Conservation (phyloP, 2,329 filamentous ascomycete species). For the Gyromitra esculenta region DNA sequence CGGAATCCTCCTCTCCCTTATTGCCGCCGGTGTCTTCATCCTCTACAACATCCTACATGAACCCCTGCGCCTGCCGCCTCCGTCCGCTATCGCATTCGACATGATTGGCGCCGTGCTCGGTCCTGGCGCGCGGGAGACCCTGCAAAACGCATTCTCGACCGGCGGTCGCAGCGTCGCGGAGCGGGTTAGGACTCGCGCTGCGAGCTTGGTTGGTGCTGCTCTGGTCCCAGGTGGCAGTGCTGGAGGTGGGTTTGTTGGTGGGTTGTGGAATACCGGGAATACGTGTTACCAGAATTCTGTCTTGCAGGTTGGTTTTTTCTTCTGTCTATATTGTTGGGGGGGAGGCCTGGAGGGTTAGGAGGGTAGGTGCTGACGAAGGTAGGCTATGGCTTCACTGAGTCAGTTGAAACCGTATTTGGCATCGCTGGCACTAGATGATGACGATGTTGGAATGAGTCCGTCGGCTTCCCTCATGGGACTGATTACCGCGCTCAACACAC, state of each 20-base stretch:
- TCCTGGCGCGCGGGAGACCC: constrained; percentile 42
- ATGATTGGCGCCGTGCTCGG: constrained; percentile 52
- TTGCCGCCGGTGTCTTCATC: constrained; percentile 37
- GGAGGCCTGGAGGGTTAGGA: no score
- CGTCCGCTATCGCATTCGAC: constrained; percentile 37
- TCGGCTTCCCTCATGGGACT: constrained; percentile 43
- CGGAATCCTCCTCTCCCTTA: constrained; percentile 27
- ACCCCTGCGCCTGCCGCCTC: constrained; percentile 43
- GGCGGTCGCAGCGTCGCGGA: constrained; percentile 39
- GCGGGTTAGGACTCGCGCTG: constrained; percentile 46
- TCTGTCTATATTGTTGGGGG: neutral
- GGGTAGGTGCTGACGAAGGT: neutral
- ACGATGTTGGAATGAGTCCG: constrained; percentile 47
- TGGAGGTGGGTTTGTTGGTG: constrained; percentile 60
- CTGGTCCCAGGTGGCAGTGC: constrained; percentile 9
- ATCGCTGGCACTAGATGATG: constrained; percentile 61
- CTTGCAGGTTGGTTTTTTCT: constrained; percentile 70
- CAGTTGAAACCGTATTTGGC: constrained; percentile 74
- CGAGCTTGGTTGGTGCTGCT: constrained; percentile 26
- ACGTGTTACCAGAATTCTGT: constrained; percentile 98
- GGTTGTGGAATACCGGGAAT: constrained; percentile 90
- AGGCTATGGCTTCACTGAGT: constrained; percentile 74
- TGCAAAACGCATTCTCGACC: constrained; percentile 47
- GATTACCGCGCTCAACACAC: constrained; percentile 47
- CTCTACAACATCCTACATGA: constrained; percentile 50